These are phyloP conservation scores for Phyllosticta capitalensis DNA, from an alignment of 2,329 filamentous ascomycete genomes.

Conservation along the genomic window DNA sequence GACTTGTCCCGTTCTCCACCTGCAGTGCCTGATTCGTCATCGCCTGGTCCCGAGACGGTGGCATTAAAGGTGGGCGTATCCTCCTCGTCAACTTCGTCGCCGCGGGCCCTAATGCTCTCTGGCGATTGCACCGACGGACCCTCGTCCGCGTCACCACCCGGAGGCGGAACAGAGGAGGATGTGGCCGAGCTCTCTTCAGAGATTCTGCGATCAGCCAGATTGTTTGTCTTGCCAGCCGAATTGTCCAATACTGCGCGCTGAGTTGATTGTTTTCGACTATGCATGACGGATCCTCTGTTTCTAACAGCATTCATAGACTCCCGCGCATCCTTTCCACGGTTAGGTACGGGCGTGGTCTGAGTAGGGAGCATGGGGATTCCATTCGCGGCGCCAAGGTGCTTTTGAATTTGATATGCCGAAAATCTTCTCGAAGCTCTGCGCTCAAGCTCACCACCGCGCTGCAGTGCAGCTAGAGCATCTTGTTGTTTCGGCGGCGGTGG, in stretches of 20 bases:
- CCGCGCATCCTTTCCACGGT: conserved; percentile 70
- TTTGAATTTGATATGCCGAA: conserved; percentile 93
- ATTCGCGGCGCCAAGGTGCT: conserved; percentile 75
- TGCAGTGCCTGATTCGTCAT: conserved; percentile 19
- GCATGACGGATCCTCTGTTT: conserved; percentile 46
- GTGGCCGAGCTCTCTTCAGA: conserved; percentile 48
- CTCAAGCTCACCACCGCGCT: conserved; percentile 86
- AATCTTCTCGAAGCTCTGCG: conserved; percentile 86
- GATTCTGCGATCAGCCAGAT: conserved; percentile 42
- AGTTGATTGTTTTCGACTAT: conserved; percentile 43
- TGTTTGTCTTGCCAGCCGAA: conserved; percentile 40
- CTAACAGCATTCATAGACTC: conserved; percentile 73
- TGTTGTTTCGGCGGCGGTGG: conserved; percentile 66
- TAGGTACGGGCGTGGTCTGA: conserved; percentile 74
- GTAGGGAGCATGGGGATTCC: conserved; percentile 76
- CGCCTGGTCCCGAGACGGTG: conserved; percentile 27
- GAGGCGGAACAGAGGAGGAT: conserved; percentile 27
- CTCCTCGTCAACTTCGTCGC: conserved; percentile 16
- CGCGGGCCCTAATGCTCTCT: conserved; percentile 43
- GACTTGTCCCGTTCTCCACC: conserved; percentile 18
- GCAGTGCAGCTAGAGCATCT: conserved; percentile 82
- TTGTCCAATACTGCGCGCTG: conserved; percentile 45
- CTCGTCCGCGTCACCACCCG: conserved; percentile 21
- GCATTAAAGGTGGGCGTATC: conserved; percentile 22
- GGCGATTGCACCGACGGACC: conserved; percentile 45